Base-by-base conservation (phyloP, 108 stramenopile species). In the Parmales sp. region DNA sequence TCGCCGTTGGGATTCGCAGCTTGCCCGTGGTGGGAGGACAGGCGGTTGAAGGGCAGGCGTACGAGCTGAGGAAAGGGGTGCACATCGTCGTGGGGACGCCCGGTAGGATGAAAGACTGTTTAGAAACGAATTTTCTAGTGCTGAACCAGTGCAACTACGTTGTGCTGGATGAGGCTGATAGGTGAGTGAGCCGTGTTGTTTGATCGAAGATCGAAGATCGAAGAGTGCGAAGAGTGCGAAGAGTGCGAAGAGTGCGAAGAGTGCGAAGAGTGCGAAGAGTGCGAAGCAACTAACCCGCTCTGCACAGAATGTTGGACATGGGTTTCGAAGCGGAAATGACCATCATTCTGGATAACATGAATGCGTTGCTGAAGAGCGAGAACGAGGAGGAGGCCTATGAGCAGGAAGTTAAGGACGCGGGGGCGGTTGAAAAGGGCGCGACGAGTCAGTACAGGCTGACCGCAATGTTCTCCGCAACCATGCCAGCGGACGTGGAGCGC, bases 41-140 rank as follows among this genome's bases (percentile, higher is more conserved):
- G 66, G 70, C 70, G 31, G 91, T 97, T 49, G 87, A 92, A 50
- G 83, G 83, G 39, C 94, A 98, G 77, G 95, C 88, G 20, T 86
- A 81, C 36, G 71, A 80, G 70, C 69, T 98, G 23, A 80, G 96
- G 26, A 71, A 85, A 39, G 97, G 97, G 11, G 91, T 92, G 6
- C 93, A 98, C 63, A 82, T 99, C 48, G 86, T 99, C 31, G 92
- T 99, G 11, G 98, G 93, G 9, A 97, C 98, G 0, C 98, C 98
- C 0, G 98, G 98, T 1, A 88, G 98, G n/a, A 83, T 99, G 39
- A 85, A 94, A 41, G 98, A 99, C 63, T 94, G 92, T 71, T 71
- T 99, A 29, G 93, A 97, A 66, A 86, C 83, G 81, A 81, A 84
- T 18, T 97, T 94, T 73, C 64, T 99, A 69, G 94, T 97, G 7